A percentile compares a stretch with the other conserved stretches of the same genome.
Conservation (phyloP, 176 grass and related monocot species). For the Microstegium vimineum region DNA sequence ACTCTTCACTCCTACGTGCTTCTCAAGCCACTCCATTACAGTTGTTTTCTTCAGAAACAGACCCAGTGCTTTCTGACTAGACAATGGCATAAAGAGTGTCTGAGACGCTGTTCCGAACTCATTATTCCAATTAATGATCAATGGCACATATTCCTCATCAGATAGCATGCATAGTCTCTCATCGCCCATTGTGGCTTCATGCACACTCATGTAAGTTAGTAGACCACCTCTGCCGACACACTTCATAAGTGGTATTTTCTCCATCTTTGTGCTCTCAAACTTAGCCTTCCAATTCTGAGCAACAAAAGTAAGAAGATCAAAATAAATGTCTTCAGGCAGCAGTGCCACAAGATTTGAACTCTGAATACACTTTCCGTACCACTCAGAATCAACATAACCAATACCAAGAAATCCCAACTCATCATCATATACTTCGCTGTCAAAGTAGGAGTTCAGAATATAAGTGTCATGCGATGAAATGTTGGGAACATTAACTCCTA, state of each 20-base stretch:
- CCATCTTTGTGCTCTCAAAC: slow-evolving; percentile 6
- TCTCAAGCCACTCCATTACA: slow-evolving; percentile 31
- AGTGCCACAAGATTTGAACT: slow-evolving; percentile 34
- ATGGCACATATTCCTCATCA: not conserved
- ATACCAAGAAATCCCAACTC: slow-evolving; percentile 39
- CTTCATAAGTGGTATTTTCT: slow-evolving; percentile 15
- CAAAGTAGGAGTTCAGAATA: slow-evolving; percentile 45
- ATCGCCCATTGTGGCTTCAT: not conserved
- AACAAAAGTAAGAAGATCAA: slow-evolving; percentile 45
- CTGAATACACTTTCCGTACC: slow-evolving; percentile 47
- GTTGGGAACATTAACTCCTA: slow-evolving; percentile 21
- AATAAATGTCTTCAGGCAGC: slow-evolving; percentile 27
- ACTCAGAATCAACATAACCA: slow-evolving; percentile 18
- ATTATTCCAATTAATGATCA: slow-evolving; percentile 35
- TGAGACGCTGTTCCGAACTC: not conserved
- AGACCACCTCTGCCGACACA: not conserved
- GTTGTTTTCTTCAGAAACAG: not conserved
- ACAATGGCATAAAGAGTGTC: not conserved
- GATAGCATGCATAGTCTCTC: slow-evolving; percentile 20
- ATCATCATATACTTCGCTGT: slow-evolving; percentile 28
- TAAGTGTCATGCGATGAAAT: slow-evolving; percentile 39
- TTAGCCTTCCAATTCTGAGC: slow-evolving; percentile 4
- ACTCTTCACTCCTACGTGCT: not conserved
- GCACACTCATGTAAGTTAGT: slow-evolving; percentile 14
- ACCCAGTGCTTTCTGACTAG: slow-evolving; percentile 9